Percentiles rank a stretch among this genome's conserved stretches.
These are phyloP conservation scores for Podospora anserina DNA, from an alignment of 495 filamentous ascomycete genomes.

Conservation along the genomic window DNA sequence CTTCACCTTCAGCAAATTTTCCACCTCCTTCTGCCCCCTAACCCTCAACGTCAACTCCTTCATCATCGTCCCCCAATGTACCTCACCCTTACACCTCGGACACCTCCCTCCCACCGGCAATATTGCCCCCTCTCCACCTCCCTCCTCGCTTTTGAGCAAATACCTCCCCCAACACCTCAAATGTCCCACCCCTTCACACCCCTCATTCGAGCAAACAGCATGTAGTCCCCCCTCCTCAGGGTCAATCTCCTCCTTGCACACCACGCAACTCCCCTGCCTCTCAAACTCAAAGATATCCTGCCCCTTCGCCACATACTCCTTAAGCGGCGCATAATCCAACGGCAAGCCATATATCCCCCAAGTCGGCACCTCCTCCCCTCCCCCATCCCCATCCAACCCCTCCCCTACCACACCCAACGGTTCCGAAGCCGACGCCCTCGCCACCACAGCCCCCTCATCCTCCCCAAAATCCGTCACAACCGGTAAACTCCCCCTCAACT, in stretches of 20 bases:
- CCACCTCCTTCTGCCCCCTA: constrained; percentile 63
- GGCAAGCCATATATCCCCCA: constrained; percentile 58
- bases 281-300: constrained; percentile 59
- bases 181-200: constrained; percentile 69
- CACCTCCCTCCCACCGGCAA: constrained; percentile 70
- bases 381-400: not conserved
- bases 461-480: constrained; percentile 55
- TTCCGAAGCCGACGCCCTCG: not conserved
- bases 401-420: not conserved
- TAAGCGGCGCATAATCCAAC: constrained; percentile 62
- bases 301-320: constrained; percentile 69
- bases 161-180: constrained; percentile 68
- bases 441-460: not conserved
- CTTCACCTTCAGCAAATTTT: constrained; percentile 59
- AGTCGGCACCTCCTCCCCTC: constrained; percentile 12
- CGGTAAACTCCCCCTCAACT: constrained; percentile 49
- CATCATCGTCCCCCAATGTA: constrained; percentile 74
- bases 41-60: constrained; percentile 73
- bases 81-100: constrained; percentile 60
- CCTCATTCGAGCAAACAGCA: constrained; percentile 64
- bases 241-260: constrained; percentile 57
- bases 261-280: constrained; percentile 54
- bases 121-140: constrained; percentile 45
- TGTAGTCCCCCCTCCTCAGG: constrained; percentile 52
- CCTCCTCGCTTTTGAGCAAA: constrained; percentile 47